Evolutionary conservation across 768 basidiomycete species (phyloP).

Genomic region (Macrocybe gigantea): DNA sequence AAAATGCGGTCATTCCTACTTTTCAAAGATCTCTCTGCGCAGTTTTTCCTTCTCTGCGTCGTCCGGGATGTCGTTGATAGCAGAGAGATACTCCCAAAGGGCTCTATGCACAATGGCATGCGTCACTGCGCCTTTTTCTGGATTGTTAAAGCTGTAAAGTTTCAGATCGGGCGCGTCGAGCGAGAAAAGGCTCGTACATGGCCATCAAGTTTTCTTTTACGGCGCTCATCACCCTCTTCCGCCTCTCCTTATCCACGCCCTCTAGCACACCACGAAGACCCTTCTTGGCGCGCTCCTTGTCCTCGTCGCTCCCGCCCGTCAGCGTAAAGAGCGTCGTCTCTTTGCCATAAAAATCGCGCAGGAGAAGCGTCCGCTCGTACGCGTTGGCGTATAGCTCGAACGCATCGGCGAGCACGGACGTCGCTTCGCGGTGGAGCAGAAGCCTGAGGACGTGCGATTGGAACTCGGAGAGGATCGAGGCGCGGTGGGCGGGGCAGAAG

Average conservation of each 20-base stretch:
- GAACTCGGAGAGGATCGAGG: constrained; percentile 74
- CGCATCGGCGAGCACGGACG: constrained; percentile 77
- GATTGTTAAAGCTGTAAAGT: constrained; percentile 74
- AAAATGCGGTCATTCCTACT: constrained; percentile 30
- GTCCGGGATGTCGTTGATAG: constrained; percentile 50
- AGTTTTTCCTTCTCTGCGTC: constrained; percentile 68
- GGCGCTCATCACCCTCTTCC: constrained; percentile 59
- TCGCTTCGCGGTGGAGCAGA: constrained; percentile 80
- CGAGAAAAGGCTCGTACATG: constrained; percentile 46
- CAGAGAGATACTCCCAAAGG: constrained; percentile 78
- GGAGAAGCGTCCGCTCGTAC: constrained; percentile 73
- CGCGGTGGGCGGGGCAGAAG: constrained; percentile 66
- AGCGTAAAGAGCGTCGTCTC: constrained; percentile 71
- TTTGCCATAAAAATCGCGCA: constrained; percentile 88
- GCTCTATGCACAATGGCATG: constrained; percentile 87
- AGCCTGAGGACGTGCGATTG: constrained; percentile 70
- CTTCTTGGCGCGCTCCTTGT: constrained; percentile 58
- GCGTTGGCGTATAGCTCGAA: constrained; percentile 86
- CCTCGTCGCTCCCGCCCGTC: constrained; percentile 48
- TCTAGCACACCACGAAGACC: constrained; percentile 68
- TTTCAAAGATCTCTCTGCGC: constrained; percentile 77
- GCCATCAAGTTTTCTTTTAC: constrained; percentile 70
- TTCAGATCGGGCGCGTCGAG: constrained; percentile 1
- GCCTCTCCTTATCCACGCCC: constrained; percentile 54
- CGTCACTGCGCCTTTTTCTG: constrained; percentile 83